These are phyloP conservation scores for Populus euphratica DNA, from an alignment of 345 rosid genomes.

Conservation along the genomic window DNA sequence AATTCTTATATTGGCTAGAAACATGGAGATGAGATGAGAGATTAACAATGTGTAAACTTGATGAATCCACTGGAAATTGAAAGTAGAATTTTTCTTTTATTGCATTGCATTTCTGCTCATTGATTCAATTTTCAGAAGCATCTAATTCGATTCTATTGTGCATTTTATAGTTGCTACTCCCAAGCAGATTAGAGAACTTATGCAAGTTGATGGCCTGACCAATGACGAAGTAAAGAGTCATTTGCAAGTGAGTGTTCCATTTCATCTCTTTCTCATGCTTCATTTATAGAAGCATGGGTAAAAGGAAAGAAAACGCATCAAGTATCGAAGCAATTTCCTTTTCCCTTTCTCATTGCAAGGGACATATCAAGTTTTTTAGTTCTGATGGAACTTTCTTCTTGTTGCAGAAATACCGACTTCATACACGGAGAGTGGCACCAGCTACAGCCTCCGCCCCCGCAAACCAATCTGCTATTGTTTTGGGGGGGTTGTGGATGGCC, in stretches of 20 bases:
- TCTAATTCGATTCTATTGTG: conserved; percentile 8
- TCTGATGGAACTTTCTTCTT: conserved; percentile 13
- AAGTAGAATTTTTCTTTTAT: background rate
- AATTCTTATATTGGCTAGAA: background rate
- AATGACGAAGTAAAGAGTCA: conserved; percentile 99
- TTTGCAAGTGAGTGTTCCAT: conserved; percentile 59
- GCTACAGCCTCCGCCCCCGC: conserved; percentile 33
- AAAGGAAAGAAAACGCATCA: conserved; percentile 6
- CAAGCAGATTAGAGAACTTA: conserved; percentile 90
- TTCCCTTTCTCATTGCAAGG: background rate
- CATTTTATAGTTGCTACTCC: conserved; percentile 81
- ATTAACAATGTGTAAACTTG: background rate
- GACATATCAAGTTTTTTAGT: background rate
- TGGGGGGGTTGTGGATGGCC: conserved; percentile 60
- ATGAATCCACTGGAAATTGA: background rate
- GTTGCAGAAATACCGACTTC: conserved; percentile 80
- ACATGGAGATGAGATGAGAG: background rate
- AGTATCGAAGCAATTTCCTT: background rate
- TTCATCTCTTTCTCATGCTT: background rate
- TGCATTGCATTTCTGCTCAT: background rate
- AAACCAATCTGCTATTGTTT: conserved; percentile 46
- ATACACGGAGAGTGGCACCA: conserved; percentile 45
- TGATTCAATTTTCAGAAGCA: conserved; percentile 1
- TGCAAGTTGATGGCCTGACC: conserved; percentile 92
- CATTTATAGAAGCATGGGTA: conserved; percentile 8